phyloP scores from a whole-genome alignment of 805 yeast species.

The Ogataea glucozyma region DNA sequence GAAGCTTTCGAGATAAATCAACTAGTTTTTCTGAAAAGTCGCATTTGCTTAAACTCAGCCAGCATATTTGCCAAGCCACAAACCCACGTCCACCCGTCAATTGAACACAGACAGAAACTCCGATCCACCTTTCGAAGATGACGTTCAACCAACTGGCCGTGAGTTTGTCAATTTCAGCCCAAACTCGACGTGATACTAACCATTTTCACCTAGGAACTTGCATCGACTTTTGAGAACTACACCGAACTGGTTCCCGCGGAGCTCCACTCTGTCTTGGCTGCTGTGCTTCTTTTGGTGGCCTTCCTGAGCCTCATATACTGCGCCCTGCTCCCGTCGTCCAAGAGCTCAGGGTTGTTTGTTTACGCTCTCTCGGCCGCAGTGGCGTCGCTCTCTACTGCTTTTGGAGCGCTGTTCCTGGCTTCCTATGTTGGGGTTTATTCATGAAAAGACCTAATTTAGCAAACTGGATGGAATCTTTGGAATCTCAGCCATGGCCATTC shows the following conservation, averaged over 20 bases:
- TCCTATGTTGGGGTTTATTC: conserved; percentile 36
- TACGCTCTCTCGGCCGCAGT: conserved; percentile 23
- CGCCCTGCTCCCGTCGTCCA: conserved; percentile 6
- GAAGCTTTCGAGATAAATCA: too few relatives aligned
- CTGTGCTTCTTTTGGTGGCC: conserved; percentile 7
- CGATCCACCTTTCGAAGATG: neutral
- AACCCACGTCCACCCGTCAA: too few relatives aligned
- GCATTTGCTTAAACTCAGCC: too few relatives aligned
- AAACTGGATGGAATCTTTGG: too few relatives aligned
- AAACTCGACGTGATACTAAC: too few relatives aligned
- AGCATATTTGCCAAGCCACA: too few relatives aligned
- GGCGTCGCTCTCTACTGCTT: conserved; percentile 28
- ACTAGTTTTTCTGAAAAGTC: too few relatives aligned
- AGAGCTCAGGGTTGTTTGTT: neutral
- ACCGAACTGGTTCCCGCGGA: conserved; percentile 15
- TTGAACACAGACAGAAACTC: too few relatives aligned
- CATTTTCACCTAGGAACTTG: conserved; percentile 8
- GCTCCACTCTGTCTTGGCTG: conserved; percentile 21
- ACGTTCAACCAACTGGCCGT: conserved; percentile 8
- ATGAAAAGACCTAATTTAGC: too few relatives aligned
- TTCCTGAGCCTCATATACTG: conserved; percentile 9
- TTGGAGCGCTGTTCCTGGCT: conserved; percentile 33
- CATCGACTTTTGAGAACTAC: conserved; percentile 11
- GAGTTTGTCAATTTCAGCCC: neutral
- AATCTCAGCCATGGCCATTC: neutral